Base-by-base conservation (phyloP, 176 grass and related monocot species). In the Chrysopogon serrulatus region DNA sequence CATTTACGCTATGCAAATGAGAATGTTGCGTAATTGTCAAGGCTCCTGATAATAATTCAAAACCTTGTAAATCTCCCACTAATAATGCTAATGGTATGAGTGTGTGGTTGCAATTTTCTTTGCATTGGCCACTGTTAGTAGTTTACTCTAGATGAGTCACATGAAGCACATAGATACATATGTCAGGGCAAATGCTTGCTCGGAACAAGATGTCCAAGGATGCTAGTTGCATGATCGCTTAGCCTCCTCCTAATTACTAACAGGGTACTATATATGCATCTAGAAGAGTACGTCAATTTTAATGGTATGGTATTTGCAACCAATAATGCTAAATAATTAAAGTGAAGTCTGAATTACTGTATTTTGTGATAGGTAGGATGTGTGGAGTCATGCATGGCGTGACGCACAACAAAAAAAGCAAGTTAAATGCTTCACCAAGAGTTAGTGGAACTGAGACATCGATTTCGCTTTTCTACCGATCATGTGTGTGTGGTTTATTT, bases 341-440 rank as follows among this genome's bases (percentile, higher is more conserved):
- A 21, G 4, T 14, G 41, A 41, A 65, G 35, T 30, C 36, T 60
- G 53, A 49, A 65, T 27, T n/a, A n/a, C n/a, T n/a, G n/a, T n/a
- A n/a, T n/a, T n/a, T 84, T 37, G n/a, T 11, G 1, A n/a, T 34
- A 2, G 9, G 19, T 30, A 33, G 12, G 10, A 78, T 17, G 57
- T n/a, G n/a, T 73, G 73, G 72, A 44, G 65, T 83, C 88, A 78
- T 37, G 35, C n/a, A 1, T 51, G 28, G 67, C 82, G n/a, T n/a
- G 79, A 78, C 44, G 84, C 21, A 65, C 65, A 31, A 30, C 14
- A 8, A 19, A 56, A n/a, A 65, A 13, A 65, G 31, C 18, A 51
- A 24, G 16, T 19, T 13, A 23, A 39, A 32, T n/a, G 31, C 27
- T 27, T 57, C n/a, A 77, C 34, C 51, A 66, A 42, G 36, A 71